Evolutionary conservation across 148 eudicot genomes (phyloP).

Genomic region (Rhododendron mucronatum): DNA sequence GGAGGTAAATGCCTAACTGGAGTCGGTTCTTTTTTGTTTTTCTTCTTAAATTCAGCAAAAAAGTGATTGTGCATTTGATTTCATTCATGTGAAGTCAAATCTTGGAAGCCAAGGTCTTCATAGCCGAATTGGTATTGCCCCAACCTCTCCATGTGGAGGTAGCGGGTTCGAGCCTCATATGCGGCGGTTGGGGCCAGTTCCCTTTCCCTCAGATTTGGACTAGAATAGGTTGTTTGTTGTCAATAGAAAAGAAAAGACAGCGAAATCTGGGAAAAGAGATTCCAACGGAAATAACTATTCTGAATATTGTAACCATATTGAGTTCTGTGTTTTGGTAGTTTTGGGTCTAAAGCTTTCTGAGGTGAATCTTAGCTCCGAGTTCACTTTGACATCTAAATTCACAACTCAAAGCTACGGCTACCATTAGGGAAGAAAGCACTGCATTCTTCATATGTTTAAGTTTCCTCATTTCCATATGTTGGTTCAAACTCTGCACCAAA

Average conservation of each 20-base stretch:
- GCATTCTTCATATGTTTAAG: neutral
- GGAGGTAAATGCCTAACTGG: constrained; percentile 28
- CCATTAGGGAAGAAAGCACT: neutral
- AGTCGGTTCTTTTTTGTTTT: neutral
- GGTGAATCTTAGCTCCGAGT: neutral
- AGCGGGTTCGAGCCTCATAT: neutral
- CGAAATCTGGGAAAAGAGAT: neutral
- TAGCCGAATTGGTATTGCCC: neutral
- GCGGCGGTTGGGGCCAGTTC: neutral
- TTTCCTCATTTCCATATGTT: neutral
- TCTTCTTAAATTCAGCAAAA: neutral
- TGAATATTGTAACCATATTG: neutral
- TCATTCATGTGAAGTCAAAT: neutral
- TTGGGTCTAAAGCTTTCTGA: neutral
- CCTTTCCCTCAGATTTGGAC: too few species aligned
- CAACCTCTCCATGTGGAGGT: neutral
- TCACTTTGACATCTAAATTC: neutral
- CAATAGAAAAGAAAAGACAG: too few species aligned
- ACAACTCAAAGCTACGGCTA: neutral
- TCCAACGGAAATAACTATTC: neutral
- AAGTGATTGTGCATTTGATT: neutral
- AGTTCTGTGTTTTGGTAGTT: neutral
- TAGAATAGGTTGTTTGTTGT: too few species aligned
- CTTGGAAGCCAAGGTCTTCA: neutral
- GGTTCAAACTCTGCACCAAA: neutral